These are phyloP conservation scores for Ganoderma lucidum DNA, from an alignment of 1,284 basidiomycete genomes.

Conservation along the genomic window DNA sequence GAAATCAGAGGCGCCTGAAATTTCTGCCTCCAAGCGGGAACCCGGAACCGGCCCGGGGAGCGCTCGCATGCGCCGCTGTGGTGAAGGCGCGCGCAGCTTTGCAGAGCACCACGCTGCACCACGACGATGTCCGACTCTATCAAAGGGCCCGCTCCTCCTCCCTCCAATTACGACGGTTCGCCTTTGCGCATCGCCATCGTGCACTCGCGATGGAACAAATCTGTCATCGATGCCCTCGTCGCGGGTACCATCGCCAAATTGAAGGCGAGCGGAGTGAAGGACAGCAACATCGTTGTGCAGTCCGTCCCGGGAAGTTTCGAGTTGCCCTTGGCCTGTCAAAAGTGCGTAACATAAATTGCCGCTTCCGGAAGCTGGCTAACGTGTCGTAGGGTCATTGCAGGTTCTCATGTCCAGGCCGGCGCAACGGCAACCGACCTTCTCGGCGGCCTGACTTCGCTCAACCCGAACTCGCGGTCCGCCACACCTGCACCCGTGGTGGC, in stretches of 20 bases:
- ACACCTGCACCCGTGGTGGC: constrained; percentile 54
- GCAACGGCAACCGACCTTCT: constrained; percentile 83
- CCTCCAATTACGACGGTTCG: constrained; percentile 78
- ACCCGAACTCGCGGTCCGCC: constrained; percentile 53
- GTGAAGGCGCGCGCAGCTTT: constrained; percentile 8
- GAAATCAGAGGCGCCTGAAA: constrained; percentile 26
- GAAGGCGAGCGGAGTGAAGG: constrained; percentile 86
- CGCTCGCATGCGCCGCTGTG: neutral
- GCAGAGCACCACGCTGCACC: constrained; percentile 27
- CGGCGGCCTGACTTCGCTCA: constrained; percentile 67
- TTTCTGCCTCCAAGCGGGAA: constrained; percentile 30
- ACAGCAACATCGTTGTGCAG: constrained; percentile 90
- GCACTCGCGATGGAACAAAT: constrained; percentile 93
- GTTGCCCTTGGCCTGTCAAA: constrained; percentile 86
- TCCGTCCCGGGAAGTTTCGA: constrained; percentile 95
- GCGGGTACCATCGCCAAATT: constrained; percentile 81
- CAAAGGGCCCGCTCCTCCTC: constrained; percentile 79
- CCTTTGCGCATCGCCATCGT: constrained; percentile 87
- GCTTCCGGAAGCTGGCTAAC: constrained; percentile 8
- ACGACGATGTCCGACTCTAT: constrained; percentile 57
- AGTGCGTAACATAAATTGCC: constrained; percentile 54
- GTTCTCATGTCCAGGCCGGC: constrained; percentile 81
- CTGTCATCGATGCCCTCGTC: constrained; percentile 86
- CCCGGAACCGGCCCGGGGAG: constrained; percentile 6
- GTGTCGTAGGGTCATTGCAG: constrained; percentile 75